Evolutionary conservation across 108 stramenopile genomes (phyloP).

Genomic region (Nitzschia putrida): DNA sequence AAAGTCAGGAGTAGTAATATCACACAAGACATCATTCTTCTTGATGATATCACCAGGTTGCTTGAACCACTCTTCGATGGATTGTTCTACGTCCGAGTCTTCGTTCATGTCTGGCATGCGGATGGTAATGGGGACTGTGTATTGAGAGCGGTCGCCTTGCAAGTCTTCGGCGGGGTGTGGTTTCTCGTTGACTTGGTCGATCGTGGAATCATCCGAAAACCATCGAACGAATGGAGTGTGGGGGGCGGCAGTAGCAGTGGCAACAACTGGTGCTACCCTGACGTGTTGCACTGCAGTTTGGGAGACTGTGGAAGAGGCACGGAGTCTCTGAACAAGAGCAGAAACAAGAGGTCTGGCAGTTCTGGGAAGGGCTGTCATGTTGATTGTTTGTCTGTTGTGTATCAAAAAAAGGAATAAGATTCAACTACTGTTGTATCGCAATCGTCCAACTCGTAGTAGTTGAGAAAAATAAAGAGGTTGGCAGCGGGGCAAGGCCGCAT

Average conservation of each 20-base stretch:
- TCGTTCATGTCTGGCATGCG: constrained; percentile 38
- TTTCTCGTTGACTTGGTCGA: neutral
- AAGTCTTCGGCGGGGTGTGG: neutral
- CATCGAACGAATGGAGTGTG: neutral
- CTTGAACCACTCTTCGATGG: constrained; percentile 49
- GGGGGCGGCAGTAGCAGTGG: neutral
- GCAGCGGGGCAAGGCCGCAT: too few relatives aligned
- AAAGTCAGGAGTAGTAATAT: constrained; percentile 54
- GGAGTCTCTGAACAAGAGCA: neutral
- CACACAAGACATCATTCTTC: constrained; percentile 48
- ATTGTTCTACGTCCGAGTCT: neutral
- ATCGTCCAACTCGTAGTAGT: too few relatives aligned
- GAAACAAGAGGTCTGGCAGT: neutral
- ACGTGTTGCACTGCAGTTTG: neutral
- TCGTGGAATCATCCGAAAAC: neutral
- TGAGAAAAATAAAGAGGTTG: too few relatives aligned
- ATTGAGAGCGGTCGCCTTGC: constrained; percentile 7
- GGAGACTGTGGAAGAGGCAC: neutral
- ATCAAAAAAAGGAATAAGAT: too few relatives aligned
- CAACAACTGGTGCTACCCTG: neutral
- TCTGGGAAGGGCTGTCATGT: neutral
- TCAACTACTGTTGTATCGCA: too few relatives aligned
- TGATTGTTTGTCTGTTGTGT: too few relatives aligned
- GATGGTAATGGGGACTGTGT: constrained; percentile 31
- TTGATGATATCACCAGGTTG: constrained; percentile 44